Conservation (phyloP, 495 filamentous ascomycete genomes). For the Penicillium coffeae region DNA sequence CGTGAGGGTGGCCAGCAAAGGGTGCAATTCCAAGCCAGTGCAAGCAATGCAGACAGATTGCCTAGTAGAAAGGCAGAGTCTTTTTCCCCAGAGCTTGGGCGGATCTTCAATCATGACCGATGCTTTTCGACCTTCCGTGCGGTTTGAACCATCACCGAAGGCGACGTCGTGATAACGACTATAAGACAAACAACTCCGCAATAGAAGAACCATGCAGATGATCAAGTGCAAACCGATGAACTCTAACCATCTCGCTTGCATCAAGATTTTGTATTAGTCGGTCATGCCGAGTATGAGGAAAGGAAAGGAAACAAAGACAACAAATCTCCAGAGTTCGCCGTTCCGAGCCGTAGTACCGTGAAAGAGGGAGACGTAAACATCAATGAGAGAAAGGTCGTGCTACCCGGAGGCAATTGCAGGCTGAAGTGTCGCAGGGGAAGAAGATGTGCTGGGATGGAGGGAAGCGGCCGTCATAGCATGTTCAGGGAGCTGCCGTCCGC, state of each 20-base stretch:
- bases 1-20: too few relatives aligned
- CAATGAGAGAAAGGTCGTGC: constrained; percentile 30
- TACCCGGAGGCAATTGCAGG: constrained; percentile 22
- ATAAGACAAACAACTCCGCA: not conserved
- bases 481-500: constrained; percentile 1
- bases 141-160: not conserved
- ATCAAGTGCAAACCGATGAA: not conserved
- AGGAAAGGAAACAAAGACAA: constrained; percentile 22
- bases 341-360: constrained; percentile 46
- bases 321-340: constrained; percentile 35
- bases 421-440: constrained; percentile 26
- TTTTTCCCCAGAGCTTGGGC: too few relatives aligned
- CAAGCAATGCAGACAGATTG: too few relatives aligned
- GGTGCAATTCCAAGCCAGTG: too few relatives aligned
- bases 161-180: not conserved
- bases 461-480: constrained; percentile 7
- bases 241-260: constrained; percentile 8
- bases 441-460: constrained; percentile 14
- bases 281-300: constrained; percentile 30
- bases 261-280: constrained; percentile 39
- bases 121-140: not conserved
- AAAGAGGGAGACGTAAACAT: constrained; percentile 35
- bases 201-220: not conserved
- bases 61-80: too few relatives aligned
- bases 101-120: not conserved